phyloP scores from a whole-genome alignment of 1,284 basidiomycete genomes.

The Leccinum pseudoinsigne region DNA sequence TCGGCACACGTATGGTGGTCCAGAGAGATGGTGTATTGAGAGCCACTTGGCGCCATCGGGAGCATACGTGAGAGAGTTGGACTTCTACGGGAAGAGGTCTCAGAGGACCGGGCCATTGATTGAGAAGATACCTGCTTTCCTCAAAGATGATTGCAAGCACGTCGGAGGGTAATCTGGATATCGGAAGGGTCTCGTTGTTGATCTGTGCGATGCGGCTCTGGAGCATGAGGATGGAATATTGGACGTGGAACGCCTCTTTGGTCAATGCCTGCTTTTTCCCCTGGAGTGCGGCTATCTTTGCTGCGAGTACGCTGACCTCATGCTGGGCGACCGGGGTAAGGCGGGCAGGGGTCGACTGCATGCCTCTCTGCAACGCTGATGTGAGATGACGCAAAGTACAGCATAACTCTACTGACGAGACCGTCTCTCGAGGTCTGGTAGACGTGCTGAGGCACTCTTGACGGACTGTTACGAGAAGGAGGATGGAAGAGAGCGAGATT shows the following conservation, averaged over 20 bases:
- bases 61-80: slow-evolving; percentile 34
- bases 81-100: slow-evolving; percentile 35
- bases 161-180: slow-evolving; percentile 32
- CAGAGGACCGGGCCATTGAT: slow-evolving; percentile 28
- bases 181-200: slow-evolving; percentile 32
- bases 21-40: slow-evolving; percentile 33
- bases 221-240: slow-evolving; percentile 30
- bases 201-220: slow-evolving; percentile 36
- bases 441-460: neutral
- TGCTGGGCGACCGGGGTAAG: slow-evolving; percentile 28
- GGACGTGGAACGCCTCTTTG: slow-evolving; percentile 28
- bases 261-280: slow-evolving; percentile 24
- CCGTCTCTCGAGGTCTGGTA: slow-evolving; percentile 21
- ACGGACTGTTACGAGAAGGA: neutral
- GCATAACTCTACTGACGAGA: slow-evolving; percentile 24
- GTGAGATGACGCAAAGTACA: slow-evolving; percentile 22
- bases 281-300: slow-evolving; percentile 24
- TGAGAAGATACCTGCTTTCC: slow-evolving; percentile 31
- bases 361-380: slow-evolving; percentile 18
- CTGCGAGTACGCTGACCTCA: slow-evolving; percentile 27
- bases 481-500: neutral
- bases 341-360: slow-evolving; percentile 16
- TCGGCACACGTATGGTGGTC: slow-evolving; percentile 35
- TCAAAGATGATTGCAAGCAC: slow-evolving; percentile 36
- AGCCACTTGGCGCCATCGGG: slow-evolving; percentile 34